A percentile compares a stretch with the other conserved stretches of the same genome.
Evolutionary conservation across 352 stramenopile genomes (phyloP).

Genomic region (Globisporangium spinosum): DNA sequence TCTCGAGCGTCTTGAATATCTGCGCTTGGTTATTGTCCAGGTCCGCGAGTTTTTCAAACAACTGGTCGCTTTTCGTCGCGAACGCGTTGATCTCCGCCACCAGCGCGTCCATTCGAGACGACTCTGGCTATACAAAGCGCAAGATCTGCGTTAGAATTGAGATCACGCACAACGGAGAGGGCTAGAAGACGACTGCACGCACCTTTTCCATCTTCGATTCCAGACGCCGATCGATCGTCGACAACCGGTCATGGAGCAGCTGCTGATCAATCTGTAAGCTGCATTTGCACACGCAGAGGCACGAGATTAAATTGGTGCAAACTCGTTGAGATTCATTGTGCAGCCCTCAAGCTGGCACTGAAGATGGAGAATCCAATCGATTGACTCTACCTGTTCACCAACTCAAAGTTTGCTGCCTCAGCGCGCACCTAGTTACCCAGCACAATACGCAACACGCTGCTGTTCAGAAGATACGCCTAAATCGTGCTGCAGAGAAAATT

Average conservation of each 20-base stretch:
- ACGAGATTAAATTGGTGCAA: not conserved
- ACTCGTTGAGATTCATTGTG: not conserved
- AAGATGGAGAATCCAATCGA: not conserved
- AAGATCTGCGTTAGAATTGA: not conserved
- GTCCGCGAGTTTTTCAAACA: slow-evolving; percentile 25
- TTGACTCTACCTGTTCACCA: slow-evolving; percentile 22
- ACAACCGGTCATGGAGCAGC: slow-evolving; percentile 40
- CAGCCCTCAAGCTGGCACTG: not conserved
- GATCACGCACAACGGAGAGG: not conserved
- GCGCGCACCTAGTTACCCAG: slow-evolving; percentile 19
- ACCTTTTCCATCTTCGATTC: slow-evolving; percentile 70
- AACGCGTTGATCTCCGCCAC: slow-evolving; percentile 58
- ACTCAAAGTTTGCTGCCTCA: slow-evolving; percentile 32
- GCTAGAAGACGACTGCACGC: not conserved
- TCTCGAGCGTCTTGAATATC: not conserved
- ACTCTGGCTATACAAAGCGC: slow-evolving; percentile 32
- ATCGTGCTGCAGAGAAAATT: too few species aligned
- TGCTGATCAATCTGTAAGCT: slow-evolving; percentile 51
- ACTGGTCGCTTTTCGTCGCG: slow-evolving; percentile 29
- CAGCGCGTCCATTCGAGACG: slow-evolving; percentile 39
- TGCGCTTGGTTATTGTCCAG: slow-evolving; percentile 19
- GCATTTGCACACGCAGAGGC: not conserved
- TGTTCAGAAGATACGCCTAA: not conserved
- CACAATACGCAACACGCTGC: not conserved
- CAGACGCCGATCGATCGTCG: slow-evolving; percentile 37